These are phyloP conservation scores for Cicer arietinum DNA, from an alignment of 306 rosid genomes.

Conservation along the genomic window DNA sequence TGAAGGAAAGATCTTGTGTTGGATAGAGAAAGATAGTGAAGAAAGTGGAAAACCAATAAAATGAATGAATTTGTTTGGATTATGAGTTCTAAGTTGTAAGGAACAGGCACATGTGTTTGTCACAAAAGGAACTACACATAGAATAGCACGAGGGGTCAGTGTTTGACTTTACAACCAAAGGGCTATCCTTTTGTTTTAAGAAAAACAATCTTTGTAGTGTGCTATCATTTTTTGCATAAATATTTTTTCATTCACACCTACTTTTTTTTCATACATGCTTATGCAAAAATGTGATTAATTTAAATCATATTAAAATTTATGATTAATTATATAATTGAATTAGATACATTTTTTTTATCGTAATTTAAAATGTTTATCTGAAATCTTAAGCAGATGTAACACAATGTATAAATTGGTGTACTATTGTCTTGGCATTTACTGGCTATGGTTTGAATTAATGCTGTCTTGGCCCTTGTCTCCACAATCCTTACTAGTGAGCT, in stretches of 20 bases:
- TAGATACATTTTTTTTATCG: too few species aligned
- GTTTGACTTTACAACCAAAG: slow-evolving; percentile 14
- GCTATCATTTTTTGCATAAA: neutral
- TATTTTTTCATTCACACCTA: too few species aligned
- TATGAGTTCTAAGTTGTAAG: slow-evolving; percentile 13
- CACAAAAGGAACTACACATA: slow-evolving; percentile 13
- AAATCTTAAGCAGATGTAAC: too few species aligned
- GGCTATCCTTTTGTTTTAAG: neutral
- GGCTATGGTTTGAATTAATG: neutral
- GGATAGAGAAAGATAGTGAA: neutral
- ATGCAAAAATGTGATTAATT: too few species aligned
- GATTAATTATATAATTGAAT: too few species aligned
- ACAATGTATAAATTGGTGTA: too few species aligned
- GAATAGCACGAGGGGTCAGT: slow-evolving; percentile 24
- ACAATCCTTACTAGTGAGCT: neutral
- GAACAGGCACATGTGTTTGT: slow-evolving; percentile 27
- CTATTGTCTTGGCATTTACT: neutral
- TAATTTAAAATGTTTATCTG: too few species aligned
- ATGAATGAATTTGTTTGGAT: slow-evolving; percentile 15
- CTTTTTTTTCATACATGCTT: too few species aligned
- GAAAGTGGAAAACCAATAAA: neutral
- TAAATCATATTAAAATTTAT: too few species aligned
- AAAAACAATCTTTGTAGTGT: slow-evolving; percentile 10
- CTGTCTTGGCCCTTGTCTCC: slow-evolving; percentile 2
- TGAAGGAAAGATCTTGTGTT: slow-evolving; percentile 10